Conservation (phyloP, 495 filamentous ascomycete species). For the Talaromyces wortmannii region DNA sequence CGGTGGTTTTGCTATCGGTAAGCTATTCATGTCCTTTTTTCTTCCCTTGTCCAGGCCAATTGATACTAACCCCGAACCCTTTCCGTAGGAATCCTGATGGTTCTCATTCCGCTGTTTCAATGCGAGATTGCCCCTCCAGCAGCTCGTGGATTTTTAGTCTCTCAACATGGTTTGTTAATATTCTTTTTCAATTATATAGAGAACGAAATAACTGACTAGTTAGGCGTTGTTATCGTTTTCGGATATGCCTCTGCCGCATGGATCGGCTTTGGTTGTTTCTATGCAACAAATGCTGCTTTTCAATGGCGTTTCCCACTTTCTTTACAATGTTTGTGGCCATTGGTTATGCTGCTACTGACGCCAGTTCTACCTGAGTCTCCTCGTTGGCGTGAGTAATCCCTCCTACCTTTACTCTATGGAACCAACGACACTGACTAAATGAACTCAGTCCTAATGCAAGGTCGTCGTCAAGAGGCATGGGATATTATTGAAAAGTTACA, state of each 20-base stretch:
- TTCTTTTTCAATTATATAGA: neutral
- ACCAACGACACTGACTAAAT: neutral
- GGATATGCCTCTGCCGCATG: neutral
- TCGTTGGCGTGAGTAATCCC: neutral
- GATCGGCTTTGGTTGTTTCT: neutral
- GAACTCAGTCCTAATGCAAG: neutral
- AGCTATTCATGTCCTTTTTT: neutral
- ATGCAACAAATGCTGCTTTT: neutral
- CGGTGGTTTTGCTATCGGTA: neutral
- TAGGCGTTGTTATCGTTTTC: neutral
- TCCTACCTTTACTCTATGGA: neutral
- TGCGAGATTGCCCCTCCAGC: slow-evolving; percentile 1
- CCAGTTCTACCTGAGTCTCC: neutral
- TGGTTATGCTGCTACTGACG: neutral
- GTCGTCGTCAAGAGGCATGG: neutral
- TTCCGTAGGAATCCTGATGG: neutral
- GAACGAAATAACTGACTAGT: neutral
- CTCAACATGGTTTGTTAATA: neutral
- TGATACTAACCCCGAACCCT: neutral
- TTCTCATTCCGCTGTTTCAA: slow-evolving; percentile 1
- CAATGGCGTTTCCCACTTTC: neutral
- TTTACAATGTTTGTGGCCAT: neutral
- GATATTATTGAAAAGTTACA: neutral
- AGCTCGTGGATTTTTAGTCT: neutral
- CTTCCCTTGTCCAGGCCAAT: neutral